Evolutionary conservation across 2,329 filamentous ascomycete species (phyloP).

Genomic region (Penicillium janthinellum): DNA sequence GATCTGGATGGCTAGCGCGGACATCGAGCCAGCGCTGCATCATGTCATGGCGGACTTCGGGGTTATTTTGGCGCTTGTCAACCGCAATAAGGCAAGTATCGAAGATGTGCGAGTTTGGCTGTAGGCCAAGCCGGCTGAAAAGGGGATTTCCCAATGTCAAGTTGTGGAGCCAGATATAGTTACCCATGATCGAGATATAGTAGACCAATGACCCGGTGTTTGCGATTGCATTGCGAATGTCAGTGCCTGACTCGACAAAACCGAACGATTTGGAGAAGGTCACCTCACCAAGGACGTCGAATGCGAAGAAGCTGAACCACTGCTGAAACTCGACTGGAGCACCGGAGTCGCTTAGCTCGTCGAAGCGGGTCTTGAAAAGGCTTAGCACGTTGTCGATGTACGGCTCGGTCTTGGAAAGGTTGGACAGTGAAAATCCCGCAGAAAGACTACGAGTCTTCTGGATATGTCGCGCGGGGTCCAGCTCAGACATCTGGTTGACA

Average conservation of each 20-base stretch:
- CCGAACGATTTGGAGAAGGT: not conserved
- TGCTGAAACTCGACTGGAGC: not conserved
- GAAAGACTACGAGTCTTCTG: not conserved
- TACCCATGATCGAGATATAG: not conserved
- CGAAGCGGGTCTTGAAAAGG: not conserved
- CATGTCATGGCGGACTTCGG: slow-evolving; percentile 2
- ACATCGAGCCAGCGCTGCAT: not conserved
- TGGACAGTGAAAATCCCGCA: not conserved
- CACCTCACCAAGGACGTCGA: slow-evolving; percentile 1
- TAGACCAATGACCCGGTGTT: not conserved
- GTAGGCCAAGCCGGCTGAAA: not conserved
- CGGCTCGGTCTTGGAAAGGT: not conserved
- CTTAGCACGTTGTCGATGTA: not conserved
- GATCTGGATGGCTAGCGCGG: slow-evolving; percentile 33
- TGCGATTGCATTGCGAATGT: not conserved
- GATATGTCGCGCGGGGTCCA: not conserved
- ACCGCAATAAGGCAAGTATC: not conserved
- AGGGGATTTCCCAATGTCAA: not conserved
- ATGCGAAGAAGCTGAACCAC: not conserved
- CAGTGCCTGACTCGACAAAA: not conserved
- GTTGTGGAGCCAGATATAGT: not conserved
- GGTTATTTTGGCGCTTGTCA: not conserved
- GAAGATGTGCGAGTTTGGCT: slow-evolving; percentile 1
- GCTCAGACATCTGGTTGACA: slow-evolving; percentile 3
- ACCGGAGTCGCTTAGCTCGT: not conserved